Conservation (phyloP, 176 grass and related monocot species). For the Oryza australiensis region DNA sequence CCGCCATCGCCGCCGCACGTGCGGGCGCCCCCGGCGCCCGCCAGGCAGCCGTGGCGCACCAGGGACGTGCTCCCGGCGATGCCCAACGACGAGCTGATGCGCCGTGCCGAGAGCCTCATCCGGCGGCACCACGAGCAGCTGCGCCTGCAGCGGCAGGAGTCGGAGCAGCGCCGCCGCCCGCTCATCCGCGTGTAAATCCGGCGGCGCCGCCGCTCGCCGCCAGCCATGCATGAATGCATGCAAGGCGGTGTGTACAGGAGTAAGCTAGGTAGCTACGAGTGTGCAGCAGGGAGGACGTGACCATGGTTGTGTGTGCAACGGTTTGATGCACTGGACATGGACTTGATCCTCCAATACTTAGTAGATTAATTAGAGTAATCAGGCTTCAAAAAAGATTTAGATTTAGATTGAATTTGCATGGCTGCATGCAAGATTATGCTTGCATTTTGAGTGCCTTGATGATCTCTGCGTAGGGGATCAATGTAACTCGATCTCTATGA, state of each 20-base stretch:
- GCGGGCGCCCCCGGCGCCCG: constrained; percentile 13
- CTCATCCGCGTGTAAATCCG: constrained; percentile 39
- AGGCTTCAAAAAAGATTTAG: not conserved
- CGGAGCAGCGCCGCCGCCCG: constrained; percentile 39
- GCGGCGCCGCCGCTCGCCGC: not conserved
- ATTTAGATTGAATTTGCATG: constrained; percentile 8
- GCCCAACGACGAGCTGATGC: constrained; percentile 58
- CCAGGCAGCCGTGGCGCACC: constrained; percentile 59
- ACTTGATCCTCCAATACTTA: not conserved
- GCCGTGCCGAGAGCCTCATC: constrained; percentile 72
- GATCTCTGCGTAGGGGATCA: not conserved
- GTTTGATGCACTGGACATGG: not conserved
- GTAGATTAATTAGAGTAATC: not conserved
- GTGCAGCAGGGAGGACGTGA: not conserved
- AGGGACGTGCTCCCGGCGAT: constrained; percentile 51
- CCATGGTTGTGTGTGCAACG: constrained; percentile 25
- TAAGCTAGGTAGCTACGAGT: not conserved
- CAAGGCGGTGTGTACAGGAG: constrained; percentile 15
- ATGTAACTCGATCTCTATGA: constrained; percentile 14
- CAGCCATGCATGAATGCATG: constrained; percentile 18
- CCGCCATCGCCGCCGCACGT: constrained; percentile 20
- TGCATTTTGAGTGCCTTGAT: not conserved
- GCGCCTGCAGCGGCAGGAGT: constrained; percentile 77
- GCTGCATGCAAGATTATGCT: not conserved
- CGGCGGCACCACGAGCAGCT: constrained; percentile 70